Evolutionary conservation across 1,139 yeast genomes (phyloP).

Genomic region (Pichia sp.): DNA sequence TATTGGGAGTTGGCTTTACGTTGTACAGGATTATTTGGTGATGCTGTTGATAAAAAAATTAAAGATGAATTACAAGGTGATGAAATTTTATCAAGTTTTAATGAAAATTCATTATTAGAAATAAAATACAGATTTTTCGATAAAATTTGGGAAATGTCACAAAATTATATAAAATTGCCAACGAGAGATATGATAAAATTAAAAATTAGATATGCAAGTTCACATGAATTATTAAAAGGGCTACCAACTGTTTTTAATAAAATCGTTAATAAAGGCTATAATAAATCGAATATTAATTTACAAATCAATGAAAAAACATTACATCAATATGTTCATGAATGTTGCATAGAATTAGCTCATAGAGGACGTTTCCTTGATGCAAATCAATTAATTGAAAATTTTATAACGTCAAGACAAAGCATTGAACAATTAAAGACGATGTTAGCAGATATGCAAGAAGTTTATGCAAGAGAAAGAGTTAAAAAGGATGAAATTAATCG

Average conservation of each 20-base stretch:
- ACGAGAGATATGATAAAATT: conserved; percentile 19
- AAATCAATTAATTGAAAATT: conserved; percentile 23
- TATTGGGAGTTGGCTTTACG: conserved; percentile 24
- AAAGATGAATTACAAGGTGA: conserved; percentile 16
- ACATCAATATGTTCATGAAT: conserved; percentile 20
- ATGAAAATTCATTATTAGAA: conserved; percentile 5
- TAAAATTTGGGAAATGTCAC: conserved; percentile 14
- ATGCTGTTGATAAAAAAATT: conserved; percentile 20
- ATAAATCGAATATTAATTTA: conserved; percentile 16
- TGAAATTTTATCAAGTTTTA: conserved; percentile 2
- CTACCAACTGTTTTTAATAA: conserved; percentile 18
- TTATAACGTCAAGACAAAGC: conserved; percentile 11
- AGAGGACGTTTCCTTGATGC: conserved; percentile 24
- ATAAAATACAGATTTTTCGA: conserved; percentile 14
- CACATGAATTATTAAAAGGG: conserved; percentile 20
- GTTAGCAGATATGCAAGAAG: conserved; percentile 14
- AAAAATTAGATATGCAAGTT: conserved; percentile 19
- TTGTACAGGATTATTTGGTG: conserved; percentile 20
- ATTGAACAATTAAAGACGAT: conserved; percentile 12
- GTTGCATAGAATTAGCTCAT: conserved; percentile 23
- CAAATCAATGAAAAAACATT: conserved; percentile 19
- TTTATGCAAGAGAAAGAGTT: conserved; percentile 15
- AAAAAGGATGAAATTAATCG: conserved; percentile 10
- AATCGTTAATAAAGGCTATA: conserved; percentile 10
- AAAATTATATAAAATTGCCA: conserved; percentile 14